Base-by-base conservation (phyloP, 495 filamentous ascomycete genomes). In the Hypoxylon intermedium region DNA sequence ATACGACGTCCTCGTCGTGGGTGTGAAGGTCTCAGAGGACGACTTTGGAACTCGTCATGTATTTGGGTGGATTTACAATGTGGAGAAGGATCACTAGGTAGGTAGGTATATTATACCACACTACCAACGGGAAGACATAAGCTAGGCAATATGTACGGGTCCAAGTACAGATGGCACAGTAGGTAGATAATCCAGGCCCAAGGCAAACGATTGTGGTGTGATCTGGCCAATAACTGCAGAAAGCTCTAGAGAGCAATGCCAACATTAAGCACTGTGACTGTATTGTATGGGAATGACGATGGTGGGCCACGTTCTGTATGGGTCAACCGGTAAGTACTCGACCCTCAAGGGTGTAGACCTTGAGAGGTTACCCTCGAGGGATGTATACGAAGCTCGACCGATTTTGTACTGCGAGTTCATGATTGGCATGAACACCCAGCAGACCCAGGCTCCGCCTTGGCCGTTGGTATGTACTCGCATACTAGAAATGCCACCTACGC, bases 321-420 rank as follows among this genome's bases (percentile, higher is more conserved):
- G 62, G 60, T 65, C 56, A 65, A 60, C 62, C 56, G 56, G 56
- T 60, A 60, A 33, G 62, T 65, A 65, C 62, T 65, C 62, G 62
- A 53, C 56, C 62, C 61, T 65, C 61, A 50, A 65, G 61, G 61
- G 55, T 38, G 36, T 65, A 59, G 48, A 38, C 37, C 52, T 36
- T 47, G 42, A 53, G 46, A 52, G 36, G 45, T 51, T 65, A 65
- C 56, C 33, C 51, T 60, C 30, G 51, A 55, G 20, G 46, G 49
- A 62, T 62, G 58, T 60, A 65, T 60, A 65, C 62, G 56, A 60
- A 65, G 46, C 50, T 60, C 40, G 52, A 47, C 56, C 51, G 42
- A 5, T 30, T 56, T 65, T 65, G 62, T 65, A 65, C 62, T 18
- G 30, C n/a, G 45, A 55, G 45, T 65, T 65, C 51, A 52, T 65